A percentile compares a stretch with the other conserved stretches of the same genome.
phyloP scores from a whole-genome alignment of 345 rosid species.

The Murraya koenigii region DNA sequence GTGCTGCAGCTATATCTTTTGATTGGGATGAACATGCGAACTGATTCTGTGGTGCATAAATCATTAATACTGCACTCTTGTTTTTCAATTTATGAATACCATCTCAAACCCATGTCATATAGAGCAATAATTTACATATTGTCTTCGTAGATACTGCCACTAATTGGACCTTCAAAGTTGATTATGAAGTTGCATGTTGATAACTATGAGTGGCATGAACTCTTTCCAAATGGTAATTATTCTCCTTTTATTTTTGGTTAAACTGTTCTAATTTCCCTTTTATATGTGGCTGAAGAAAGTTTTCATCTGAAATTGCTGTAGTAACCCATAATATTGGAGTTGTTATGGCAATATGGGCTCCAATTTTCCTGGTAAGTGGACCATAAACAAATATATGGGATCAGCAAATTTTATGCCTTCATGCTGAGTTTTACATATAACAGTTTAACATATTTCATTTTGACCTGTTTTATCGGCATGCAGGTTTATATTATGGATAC shows the following conservation, averaged over 20 bases:
- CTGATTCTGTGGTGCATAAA: not conserved
- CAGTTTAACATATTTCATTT: not conserved
- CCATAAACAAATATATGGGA: constrained; percentile 10
- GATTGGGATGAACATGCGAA: not conserved
- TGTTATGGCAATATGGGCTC: constrained; percentile 92
- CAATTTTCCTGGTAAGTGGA: constrained; percentile 74
- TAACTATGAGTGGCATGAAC: constrained; percentile 85
- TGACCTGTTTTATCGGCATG: constrained; percentile 20
- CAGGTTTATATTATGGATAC: constrained; percentile 95
- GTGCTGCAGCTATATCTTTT: constrained; percentile 2
- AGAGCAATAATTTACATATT: constrained; percentile 14
- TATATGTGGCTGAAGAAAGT: constrained; percentile 9
- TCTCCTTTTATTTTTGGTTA: not conserved
- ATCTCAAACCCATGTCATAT: not conserved
- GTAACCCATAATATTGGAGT: constrained; percentile 80
- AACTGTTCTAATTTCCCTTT: not conserved
- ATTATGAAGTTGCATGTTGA: constrained; percentile 61
- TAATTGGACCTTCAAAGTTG: constrained; percentile 70
- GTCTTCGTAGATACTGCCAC: constrained; percentile 67
- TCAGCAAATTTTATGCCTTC: constrained; percentile 15
- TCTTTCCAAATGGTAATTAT: constrained; percentile 70
- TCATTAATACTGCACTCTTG: not conserved
- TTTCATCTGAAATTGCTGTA: constrained; percentile 36
- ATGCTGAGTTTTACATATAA: not conserved
- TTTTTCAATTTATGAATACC: not conserved